Evolutionary conservation across 202 grass and related monocot species (phyloP).

Genomic region (Zizania palustris): DNA sequence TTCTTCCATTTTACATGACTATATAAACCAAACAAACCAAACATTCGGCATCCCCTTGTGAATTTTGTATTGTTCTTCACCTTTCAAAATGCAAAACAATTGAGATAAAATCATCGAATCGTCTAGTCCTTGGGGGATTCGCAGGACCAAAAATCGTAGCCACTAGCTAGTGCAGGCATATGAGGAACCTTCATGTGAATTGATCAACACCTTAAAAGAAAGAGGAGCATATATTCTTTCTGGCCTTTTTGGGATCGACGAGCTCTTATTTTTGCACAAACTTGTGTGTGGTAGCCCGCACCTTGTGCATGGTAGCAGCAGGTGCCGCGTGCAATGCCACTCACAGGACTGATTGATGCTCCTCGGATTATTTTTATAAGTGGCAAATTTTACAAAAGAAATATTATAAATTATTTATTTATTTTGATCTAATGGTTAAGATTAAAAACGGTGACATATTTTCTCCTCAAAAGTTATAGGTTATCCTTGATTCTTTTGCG

Average conservation of each 20-base stretch:
- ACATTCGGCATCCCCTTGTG: neutral
- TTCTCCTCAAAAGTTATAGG: too few species aligned
- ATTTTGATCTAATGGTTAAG: too few species aligned
- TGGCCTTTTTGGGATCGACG: neutral
- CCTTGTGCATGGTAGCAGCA: conserved; percentile 35
- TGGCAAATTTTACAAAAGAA: too few species aligned
- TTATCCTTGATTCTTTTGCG: too few species aligned
- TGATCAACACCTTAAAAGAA: conserved; percentile 37
- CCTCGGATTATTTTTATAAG: too few species aligned
- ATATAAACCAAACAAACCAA: neutral
- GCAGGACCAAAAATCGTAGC: neutral
- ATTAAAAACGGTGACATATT: too few species aligned
- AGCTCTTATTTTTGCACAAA: neutral
- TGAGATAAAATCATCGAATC: neutral
- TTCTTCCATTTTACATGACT: neutral
- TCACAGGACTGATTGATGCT: neutral
- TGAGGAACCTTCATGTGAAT: conserved; percentile 47
- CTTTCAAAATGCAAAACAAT: neutral
- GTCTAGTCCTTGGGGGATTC: conserved; percentile 1
- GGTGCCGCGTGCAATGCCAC: conserved; percentile 12
- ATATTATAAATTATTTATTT: too few species aligned
- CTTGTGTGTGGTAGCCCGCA: conserved; percentile 12
- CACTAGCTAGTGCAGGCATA: conserved; percentile 39
- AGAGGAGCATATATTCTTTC: conserved; percentile 50
- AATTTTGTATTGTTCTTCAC: neutral